Evolutionary conservation across 2,329 filamentous ascomycete genomes (phyloP), one percentile per base, ranked within the genome.

Genomic region (Meredithiella fracta): DNA sequence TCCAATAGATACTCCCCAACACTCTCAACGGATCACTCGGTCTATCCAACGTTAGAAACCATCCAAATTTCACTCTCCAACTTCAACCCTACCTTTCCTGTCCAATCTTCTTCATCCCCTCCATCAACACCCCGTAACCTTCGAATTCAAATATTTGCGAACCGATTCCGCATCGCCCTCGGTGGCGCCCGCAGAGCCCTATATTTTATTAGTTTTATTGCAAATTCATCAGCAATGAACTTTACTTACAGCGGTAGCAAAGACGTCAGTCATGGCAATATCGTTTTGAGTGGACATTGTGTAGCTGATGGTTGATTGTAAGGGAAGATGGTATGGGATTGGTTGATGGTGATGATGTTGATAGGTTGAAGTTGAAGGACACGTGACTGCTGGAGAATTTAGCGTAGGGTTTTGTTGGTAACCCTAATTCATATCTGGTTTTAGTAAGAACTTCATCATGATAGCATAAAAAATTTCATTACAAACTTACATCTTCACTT

Each of bases 41-140:
- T 61, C 85, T 73, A 54, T 5, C 11, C 5, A 1, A 38, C 2
- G n/a, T 14, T 51, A 53, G 50, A 23, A 22, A 52, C 15, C 14
- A 42, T 51, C 9, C 42, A 29, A 20, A 9, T 1, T 20, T 31
- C 14, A 26, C 22, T 7, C 15, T 23, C 26, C 25, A 40, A 8
- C 40, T 20, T 37, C 26, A 26, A 8, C 8, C 17, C 8, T 68
- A 87, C 84, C 83, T 78, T 44, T 87, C 81, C 61, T 78, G 80
- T 3, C 82, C 82, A 59, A 89, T 65, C 55, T 75, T 67, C 69
- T 87, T 88, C 82, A 89, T 85, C 23, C 83, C 85, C 63, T 88
- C 83, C 40, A 88, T 69, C 58, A 89, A 64, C 25, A 77, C 75
- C 0, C 78, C 0, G 83, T 85, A 42, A 89, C 76, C 62, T 81